Percentiles rank a stretch among this genome's conserved stretches.
Conservation (phyloP, 805 yeast genomes). For the Lipomyces spencermartinsiae region DNA sequence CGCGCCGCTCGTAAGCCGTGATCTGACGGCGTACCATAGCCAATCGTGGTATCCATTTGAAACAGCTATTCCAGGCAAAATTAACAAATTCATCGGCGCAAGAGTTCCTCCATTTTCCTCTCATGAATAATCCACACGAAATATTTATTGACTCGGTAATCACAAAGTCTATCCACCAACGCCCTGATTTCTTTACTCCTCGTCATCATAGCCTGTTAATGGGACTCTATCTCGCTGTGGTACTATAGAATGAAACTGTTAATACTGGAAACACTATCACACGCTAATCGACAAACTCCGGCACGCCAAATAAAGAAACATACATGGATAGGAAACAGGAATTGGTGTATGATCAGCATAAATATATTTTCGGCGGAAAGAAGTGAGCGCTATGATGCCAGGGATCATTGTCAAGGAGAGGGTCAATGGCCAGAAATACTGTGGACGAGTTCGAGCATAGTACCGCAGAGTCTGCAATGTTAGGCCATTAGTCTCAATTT, state of each 20-base stretch:
- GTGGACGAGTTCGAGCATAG: conserved; percentile 75
- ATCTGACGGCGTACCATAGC: not conserved
- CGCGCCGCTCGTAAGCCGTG: not conserved
- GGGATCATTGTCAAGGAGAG: conserved; percentile 55
- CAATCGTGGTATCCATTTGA: not conserved
- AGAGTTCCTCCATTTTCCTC: too few relatives aligned
- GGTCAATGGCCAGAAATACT: conserved; percentile 64
- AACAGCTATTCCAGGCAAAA: not conserved
- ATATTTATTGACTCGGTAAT: not conserved
- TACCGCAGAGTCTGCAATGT: conserved; percentile 58
- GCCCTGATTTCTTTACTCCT: conserved; percentile 4
- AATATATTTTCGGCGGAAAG: conserved; percentile 50
- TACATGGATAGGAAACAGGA: conserved; percentile 53
- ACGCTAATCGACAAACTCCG: not conserved
- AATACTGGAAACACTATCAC: conserved; percentile 43
- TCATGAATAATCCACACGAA: not conserved
- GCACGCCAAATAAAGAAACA: conserved; percentile 16
- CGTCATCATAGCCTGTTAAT: conserved; percentile 24
- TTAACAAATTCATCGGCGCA: not conserved
- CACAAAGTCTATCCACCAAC: not conserved
- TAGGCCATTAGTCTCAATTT: not conserved
- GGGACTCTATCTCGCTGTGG: conserved; percentile 22
- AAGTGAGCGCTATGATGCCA: conserved; percentile 36
- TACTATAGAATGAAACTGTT: conserved; percentile 34
- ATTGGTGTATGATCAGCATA: conserved; percentile 66